phyloP scores from a whole-genome alignment of 345 rosid species.

The Geranium brycei region DNA sequence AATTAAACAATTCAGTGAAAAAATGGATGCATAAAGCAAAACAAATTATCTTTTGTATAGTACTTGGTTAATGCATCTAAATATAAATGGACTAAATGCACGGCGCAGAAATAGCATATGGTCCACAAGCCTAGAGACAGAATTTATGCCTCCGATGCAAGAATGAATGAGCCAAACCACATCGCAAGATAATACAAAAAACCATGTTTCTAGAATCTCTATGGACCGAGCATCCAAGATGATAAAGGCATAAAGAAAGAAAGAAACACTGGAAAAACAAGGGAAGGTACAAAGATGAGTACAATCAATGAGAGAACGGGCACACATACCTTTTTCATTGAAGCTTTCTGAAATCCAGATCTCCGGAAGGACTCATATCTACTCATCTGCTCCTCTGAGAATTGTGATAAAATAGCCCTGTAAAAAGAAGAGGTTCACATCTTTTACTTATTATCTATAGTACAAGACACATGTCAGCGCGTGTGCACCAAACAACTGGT shows the following conservation, averaged over 20 bases:
- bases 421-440: too few species aligned
- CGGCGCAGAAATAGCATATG: too few species aligned
- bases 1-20: background rate
- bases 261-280: background rate
- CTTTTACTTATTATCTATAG: too few species aligned
- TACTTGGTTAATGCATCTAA: too few species aligned
- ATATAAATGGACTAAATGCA: too few species aligned
- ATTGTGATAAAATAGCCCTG: slow-evolving; percentile 19
- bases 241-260: too few species aligned
- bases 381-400: slow-evolving; percentile 20
- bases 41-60: background rate
- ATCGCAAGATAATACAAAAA: background rate
- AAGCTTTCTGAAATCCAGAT: slow-evolving; percentile 27
- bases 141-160: too few species aligned
- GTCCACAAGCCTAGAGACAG: too few species aligned
- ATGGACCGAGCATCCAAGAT: background rate
- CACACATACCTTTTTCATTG: slow-evolving; percentile 23
- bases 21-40: background rate
- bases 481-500: too few species aligned
- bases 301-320: background rate
- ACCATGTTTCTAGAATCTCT: background rate
- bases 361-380: slow-evolving; percentile 26
- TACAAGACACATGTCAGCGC: too few species aligned
- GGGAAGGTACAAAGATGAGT: background rate
- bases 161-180: too few species aligned